phyloP scores from a whole-genome alignment of 2,329 filamentous ascomycete species.

The Colletotrichum somersetense region DNA sequence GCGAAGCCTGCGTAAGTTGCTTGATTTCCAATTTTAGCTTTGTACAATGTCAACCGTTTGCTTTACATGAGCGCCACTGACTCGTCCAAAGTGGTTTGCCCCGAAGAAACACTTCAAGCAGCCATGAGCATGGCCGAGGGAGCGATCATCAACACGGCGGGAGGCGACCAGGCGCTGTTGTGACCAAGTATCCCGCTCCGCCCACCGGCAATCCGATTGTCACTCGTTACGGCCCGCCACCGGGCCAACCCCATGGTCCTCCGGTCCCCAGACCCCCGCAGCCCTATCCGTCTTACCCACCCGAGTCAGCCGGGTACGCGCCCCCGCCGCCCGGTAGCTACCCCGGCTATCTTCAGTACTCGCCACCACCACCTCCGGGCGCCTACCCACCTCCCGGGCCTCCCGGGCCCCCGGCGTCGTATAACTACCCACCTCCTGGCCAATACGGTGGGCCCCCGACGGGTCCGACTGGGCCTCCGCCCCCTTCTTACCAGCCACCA shows the following conservation, averaged over 20 bases:
- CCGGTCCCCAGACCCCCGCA: slow-evolving; percentile 39
- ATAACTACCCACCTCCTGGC: slow-evolving; percentile 45
- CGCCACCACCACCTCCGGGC: slow-evolving; percentile 27
- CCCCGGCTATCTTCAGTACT: slow-evolving; percentile 26
- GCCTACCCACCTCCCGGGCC: slow-evolving; percentile 28
- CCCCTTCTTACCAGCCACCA: slow-evolving; percentile 41
- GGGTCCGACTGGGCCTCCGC: slow-evolving; percentile 42
- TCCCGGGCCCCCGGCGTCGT: slow-evolving; percentile 16
- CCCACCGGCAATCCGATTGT: slow-evolving; percentile 36
- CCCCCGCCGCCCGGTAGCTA: slow-evolving; percentile 31
- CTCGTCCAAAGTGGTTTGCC: slow-evolving; percentile 29
- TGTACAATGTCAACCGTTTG: neutral
- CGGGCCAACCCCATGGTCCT: slow-evolving; percentile 35
- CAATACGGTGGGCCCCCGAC: slow-evolving; percentile 47
- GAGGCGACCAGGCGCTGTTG: slow-evolving; percentile 33
- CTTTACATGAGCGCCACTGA: slow-evolving; percentile 8
- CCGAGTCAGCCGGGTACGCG: slow-evolving; percentile 18
- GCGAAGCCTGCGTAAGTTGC: slow-evolving; percentile 39
- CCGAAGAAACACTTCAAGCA: slow-evolving; percentile 28
- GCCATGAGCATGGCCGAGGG: slow-evolving; percentile 25
- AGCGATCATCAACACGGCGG: slow-evolving; percentile 27
- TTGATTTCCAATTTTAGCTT: neutral
- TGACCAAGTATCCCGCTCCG: slow-evolving; percentile 39
- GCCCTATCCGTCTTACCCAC: slow-evolving; percentile 31
- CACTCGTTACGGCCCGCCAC: slow-evolving; percentile 41